phyloP scores from a whole-genome alignment of 805 yeast species.

The Wickerhamiella australiensis region DNA sequence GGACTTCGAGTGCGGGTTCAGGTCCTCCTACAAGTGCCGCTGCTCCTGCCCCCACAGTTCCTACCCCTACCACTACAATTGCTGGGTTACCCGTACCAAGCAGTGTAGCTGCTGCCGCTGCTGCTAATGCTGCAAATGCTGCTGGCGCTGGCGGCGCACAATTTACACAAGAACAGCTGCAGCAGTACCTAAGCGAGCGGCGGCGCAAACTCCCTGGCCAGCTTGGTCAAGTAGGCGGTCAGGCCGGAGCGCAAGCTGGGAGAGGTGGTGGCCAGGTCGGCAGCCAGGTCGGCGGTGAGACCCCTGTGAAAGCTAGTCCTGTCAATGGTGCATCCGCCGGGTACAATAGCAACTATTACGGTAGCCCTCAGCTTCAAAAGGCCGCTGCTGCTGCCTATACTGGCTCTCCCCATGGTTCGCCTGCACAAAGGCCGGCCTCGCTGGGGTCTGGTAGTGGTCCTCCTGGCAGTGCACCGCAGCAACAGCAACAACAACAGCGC shows the following conservation, averaged over 20 bases:
- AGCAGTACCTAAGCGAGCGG: conserved; percentile 23
- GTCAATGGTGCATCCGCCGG: neutral
- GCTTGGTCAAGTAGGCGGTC: neutral
- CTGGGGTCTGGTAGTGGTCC: neutral
- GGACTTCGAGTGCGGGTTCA: too few species aligned
- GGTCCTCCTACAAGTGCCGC: neutral
- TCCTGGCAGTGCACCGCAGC: neutral
- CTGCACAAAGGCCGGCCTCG: conserved; percentile 2
- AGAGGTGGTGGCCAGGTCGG: too few species aligned
- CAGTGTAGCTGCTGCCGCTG: conserved; percentile 22
- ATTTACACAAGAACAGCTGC: conserved; percentile 22
- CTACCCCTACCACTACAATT: conserved; percentile 15
- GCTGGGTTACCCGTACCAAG: conserved; percentile 24
- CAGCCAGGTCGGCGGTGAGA: neutral
- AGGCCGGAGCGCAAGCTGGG: neutral
- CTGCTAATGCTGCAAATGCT: conserved; percentile 14
- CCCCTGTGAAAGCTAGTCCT: neutral
- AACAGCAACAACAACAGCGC: too few species aligned
- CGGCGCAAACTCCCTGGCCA: conserved; percentile 17
- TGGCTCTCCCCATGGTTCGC: conserved; percentile 12
- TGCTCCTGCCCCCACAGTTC: conserved; percentile 15
- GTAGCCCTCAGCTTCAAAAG: conserved; percentile 1
- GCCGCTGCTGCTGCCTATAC: neutral
- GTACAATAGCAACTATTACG: neutral
- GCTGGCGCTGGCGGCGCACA: conserved; percentile 7